Evolutionary conservation across 2,329 filamentous ascomycete species (phyloP), one percentile per base, ranked within the genome.

Genomic region (Verticillium dahliae): DNA sequence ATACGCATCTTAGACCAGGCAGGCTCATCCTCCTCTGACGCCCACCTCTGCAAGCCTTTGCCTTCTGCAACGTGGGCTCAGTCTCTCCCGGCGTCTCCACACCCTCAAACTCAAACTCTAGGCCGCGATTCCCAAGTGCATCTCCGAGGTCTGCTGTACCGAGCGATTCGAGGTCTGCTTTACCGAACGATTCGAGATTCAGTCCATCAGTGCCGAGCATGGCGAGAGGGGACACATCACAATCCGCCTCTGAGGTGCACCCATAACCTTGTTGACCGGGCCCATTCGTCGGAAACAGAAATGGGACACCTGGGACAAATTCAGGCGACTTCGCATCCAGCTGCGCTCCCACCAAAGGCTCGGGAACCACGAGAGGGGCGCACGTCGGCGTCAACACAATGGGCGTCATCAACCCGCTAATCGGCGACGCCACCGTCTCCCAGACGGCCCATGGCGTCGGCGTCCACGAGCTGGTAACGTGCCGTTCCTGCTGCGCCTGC

Each of bases 11-110:
- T 31, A 71, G 27, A 18, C 67, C 63, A n/a, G 73, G 72, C 65
- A 75, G 61, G 55, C 74, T 75, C 70, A 70, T 70, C 27, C 72
- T 69, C 60, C 70, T 72, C 5, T 69, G 64, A 18, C 60, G 63
- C 10, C 18, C 15, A 34, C 14, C 50, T 14, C 57, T 31, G n/a
- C 11, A 14, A 6, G 34, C 5, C 34, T 33, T 34, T n/a, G 34
- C 33, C 9, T 57, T 14, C 35, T 15, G 62, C 58, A 11, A 68
- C 34, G 14, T 66, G 67, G 54, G 57, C 0, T 1, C 50, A 57
- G 34, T 18, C 58, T 58, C n/a, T 57, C 61, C 22, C 60, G 52
- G 31, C 57, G 60, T n/a, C 50, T 59, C 18, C 33, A n/a, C 22
- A 35, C 41, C 34, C 1, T 62, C 56, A 14, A 57, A 62, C 27